Percentiles rank a stretch among this genome's conserved stretches.
These are phyloP conservation scores for Paspalum notatum DNA, from an alignment of 176 grass and related monocot genomes.

Conservation along the genomic window DNA sequence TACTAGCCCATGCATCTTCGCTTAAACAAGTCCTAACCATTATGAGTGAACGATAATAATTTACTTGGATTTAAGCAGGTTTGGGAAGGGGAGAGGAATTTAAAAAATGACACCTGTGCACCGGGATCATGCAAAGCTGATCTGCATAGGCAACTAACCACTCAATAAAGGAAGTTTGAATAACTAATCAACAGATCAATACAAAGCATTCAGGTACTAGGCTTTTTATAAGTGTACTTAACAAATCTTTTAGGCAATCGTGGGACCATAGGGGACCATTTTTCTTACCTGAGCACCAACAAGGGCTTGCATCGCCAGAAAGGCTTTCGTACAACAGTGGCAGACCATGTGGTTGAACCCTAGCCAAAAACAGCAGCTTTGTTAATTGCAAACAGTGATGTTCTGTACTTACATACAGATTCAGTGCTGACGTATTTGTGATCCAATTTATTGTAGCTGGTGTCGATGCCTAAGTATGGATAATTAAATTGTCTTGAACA, in stretches of 20 bases:
- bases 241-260: not conserved
- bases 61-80: not conserved
- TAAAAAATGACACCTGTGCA: slow-evolving; percentile 29
- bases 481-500: slow-evolving; percentile 22
- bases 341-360: slow-evolving; percentile 36
- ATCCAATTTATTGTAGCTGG: slow-evolving; percentile 2
- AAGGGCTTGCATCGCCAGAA: not conserved
- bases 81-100: slow-evolving; percentile 2
- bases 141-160: slow-evolving; percentile 3
- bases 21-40: not conserved
- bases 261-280: not conserved
- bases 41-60: not conserved
- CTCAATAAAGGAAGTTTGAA: slow-evolving; percentile 5
- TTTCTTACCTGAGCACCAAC: slow-evolving; percentile 11
- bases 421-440: not conserved
- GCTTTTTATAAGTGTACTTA: slow-evolving; percentile 26
- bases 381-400: slow-evolving; percentile 34
- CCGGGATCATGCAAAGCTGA: not conserved
- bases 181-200: slow-evolving; percentile 16
- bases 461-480: not conserved
- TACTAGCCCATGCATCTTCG: not conserved
- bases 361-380: slow-evolving; percentile 36
- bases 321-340: slow-evolving; percentile 34
- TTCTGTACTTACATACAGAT: slow-evolving; percentile 1
- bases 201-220: slow-evolving; percentile 27